Conservation (phyloP, 2,329 filamentous ascomycete genomes). For the Pseudogymnoascus sp. region DNA sequence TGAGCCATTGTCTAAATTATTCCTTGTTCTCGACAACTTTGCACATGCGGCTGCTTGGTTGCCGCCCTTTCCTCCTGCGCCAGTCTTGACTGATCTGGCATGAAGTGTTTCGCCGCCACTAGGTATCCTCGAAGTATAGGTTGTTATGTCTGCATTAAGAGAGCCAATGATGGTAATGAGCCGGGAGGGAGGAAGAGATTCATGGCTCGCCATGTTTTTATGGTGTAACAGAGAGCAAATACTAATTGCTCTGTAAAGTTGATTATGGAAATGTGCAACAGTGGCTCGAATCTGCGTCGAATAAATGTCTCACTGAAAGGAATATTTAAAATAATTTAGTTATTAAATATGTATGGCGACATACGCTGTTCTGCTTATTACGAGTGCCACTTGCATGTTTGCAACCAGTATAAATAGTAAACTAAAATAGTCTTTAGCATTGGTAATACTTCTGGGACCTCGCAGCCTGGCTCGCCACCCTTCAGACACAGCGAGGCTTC, state of each 20-base stretch:
- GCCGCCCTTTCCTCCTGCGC: slow-evolving; percentile 16
- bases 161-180: slow-evolving; percentile 16
- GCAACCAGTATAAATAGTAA: background rate
- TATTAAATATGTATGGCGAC: background rate
- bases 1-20: slow-evolving; percentile 3
- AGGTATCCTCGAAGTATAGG: slow-evolving; percentile 16
- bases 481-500: background rate
- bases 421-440: background rate
- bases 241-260: background rate
- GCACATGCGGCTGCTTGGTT: slow-evolving; percentile 18
- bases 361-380: background rate
- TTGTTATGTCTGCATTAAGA: slow-evolving; percentile 17
- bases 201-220: background rate
- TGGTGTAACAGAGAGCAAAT: background rate
- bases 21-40: slow-evolving; percentile 14
- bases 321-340: background rate
- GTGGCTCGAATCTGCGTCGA: background rate
- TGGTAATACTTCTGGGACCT: background rate
- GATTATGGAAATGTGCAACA: background rate
- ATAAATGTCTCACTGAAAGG: background rate
- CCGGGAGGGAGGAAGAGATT: slow-evolving; percentile 12
- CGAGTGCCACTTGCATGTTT: background rate
- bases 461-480: background rate
- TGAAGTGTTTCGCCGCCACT: slow-evolving; percentile 15
- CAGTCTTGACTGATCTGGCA: slow-evolving; percentile 14